These are phyloP conservation scores for Cryphonectria radicalis DNA, from an alignment of 2,329 filamentous ascomycete species.

Conservation along the genomic window DNA sequence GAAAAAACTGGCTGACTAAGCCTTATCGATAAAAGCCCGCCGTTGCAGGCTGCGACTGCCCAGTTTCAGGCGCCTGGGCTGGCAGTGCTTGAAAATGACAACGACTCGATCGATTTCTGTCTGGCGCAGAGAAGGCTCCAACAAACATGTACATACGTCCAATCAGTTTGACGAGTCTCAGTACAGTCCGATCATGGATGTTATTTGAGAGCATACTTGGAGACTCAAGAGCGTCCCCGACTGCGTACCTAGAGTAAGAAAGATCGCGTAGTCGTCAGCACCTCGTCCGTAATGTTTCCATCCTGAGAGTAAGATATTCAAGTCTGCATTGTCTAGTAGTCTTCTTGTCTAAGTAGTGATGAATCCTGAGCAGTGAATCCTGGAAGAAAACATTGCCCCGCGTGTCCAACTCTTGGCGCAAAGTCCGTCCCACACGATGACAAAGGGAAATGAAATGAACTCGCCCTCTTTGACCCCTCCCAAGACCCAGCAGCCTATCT, in stretches of 20 bases:
- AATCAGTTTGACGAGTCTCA: no score
- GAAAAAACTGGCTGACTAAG: constrained; percentile 7
- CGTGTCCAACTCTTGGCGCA: background rate
- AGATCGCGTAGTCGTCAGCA: background rate
- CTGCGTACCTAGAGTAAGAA: no score
- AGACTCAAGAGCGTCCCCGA: background rate
- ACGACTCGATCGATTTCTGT: background rate
- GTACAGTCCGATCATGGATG: no score
- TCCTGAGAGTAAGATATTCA: background rate
- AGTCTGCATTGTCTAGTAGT: background rate
- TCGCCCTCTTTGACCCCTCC: background rate
- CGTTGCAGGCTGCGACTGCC: background rate
- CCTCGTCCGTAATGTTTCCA: background rate
- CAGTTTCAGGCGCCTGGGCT: background rate
- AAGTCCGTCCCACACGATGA: background rate
- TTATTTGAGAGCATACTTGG: background rate
- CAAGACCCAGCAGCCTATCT: background rate
- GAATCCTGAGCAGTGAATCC: background rate
- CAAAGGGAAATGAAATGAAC: background rate
- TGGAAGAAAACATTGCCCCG: background rate
- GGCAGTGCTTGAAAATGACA: background rate
- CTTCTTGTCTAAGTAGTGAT: background rate
- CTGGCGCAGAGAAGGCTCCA: no score
- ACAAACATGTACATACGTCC: no score
- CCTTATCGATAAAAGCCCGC: constrained; percentile 9